These are phyloP conservation scores for Echinosophora koreensis DNA, from an alignment of 306 rosid species.

Conservation along the genomic window DNA sequence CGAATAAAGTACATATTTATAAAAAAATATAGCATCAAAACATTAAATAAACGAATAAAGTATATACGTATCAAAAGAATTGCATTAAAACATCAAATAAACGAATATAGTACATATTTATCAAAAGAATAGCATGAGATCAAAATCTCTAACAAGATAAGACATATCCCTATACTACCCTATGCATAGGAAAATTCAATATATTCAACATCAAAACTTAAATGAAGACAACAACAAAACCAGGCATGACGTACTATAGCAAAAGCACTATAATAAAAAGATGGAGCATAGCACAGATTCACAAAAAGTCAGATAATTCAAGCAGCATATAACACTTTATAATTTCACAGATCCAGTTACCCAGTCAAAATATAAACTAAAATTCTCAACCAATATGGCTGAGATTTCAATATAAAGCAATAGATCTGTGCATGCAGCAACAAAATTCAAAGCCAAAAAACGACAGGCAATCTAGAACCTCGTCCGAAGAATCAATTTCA, in stretches of 20 bases:
- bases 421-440: slow-evolving; percentile 8
- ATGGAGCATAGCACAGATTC: background rate
- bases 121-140: too few species aligned
- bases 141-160: too few species aligned
- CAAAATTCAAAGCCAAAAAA: background rate
- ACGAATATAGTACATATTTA: too few species aligned
- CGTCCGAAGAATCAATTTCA: background rate
- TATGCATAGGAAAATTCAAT: background rate
- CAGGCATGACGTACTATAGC: background rate
- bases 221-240: background rate
- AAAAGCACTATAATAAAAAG: background rate
- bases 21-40: too few species aligned
- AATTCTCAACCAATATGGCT: background rate
- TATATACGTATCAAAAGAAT: too few species aligned
- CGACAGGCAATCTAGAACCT: background rate
- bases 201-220: background rate
- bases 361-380: background rate
- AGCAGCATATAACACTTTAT: background rate
- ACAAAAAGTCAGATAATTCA: background rate
- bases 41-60: too few species aligned
- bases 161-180: too few species aligned
- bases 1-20: too few species aligned
- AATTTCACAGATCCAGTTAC: slow-evolving; percentile 7
- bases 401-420: background rate
- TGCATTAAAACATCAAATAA: too few species aligned